Evolutionary conservation across 1,139 yeast genomes (phyloP).

Genomic region (Lodderomyces parapsilosis): DNA sequence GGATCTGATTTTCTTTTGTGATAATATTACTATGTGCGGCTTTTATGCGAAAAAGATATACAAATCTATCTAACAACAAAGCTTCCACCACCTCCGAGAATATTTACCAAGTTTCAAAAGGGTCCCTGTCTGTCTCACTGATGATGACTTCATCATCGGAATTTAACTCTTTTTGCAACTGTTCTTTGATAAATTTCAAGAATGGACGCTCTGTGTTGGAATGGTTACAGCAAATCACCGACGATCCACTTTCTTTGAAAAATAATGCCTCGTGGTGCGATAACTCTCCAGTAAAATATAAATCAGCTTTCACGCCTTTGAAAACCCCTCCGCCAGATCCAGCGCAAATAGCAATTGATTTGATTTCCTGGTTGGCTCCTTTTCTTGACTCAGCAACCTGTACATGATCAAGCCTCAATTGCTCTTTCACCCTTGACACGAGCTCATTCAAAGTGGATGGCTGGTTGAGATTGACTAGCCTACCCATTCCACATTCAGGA

Average conservation of each 20-base stretch:
- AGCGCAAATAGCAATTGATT: slow-evolving; percentile 83
- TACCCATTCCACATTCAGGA: slow-evolving; percentile 78
- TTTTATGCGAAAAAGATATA: neutral
- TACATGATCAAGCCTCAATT: slow-evolving; percentile 52
- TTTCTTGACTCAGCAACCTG: slow-evolving; percentile 59
- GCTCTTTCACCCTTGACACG: slow-evolving; percentile 53
- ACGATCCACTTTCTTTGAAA: slow-evolving; percentile 68
- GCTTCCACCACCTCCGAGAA: slow-evolving; percentile 5
- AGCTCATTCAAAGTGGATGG: slow-evolving; percentile 47
- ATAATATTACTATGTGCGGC: neutral
- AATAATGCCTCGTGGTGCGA: slow-evolving; percentile 88
- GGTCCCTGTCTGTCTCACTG: slow-evolving; percentile 57
- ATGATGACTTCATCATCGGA: slow-evolving; percentile 39
- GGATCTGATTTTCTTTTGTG: neutral
- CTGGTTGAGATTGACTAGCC: slow-evolving; percentile 53
- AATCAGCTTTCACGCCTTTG: slow-evolving; percentile 65
- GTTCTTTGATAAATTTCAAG: slow-evolving; percentile 48
- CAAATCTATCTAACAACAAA: neutral
- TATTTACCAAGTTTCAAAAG: slow-evolving; percentile 46
- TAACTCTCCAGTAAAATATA: slow-evolving; percentile 86
- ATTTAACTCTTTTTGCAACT: slow-evolving; percentile 45
- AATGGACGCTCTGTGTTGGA: slow-evolving; percentile 92
- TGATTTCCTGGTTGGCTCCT: slow-evolving; percentile 22
- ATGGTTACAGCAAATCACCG: slow-evolving; percentile 81
- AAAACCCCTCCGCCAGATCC: slow-evolving; percentile 86